Conservation (phyloP, 768 basidiomycete genomes). For the Pulveroboletus frians region DNA sequence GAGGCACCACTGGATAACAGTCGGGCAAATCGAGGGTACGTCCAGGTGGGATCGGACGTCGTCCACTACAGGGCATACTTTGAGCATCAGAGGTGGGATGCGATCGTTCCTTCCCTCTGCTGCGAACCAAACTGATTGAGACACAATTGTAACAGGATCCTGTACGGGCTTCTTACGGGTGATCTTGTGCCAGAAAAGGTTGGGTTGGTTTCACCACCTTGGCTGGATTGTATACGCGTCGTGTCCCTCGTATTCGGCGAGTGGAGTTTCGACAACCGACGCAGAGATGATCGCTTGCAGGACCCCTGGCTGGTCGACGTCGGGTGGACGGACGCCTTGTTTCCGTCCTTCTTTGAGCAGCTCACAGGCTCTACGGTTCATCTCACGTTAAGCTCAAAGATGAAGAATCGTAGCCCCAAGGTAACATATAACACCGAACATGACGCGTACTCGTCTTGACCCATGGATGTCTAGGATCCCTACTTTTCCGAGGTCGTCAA, state of each 20-base stretch:
- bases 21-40: constrained; percentile 38
- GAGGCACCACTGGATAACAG: constrained; percentile 33
- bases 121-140: background rate
- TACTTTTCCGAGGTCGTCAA: constrained; percentile 17
- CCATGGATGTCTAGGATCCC: constrained; percentile 6
- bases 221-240: constrained; percentile 30
- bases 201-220: constrained; percentile 27
- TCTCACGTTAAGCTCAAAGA: constrained; percentile 7
- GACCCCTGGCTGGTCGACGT: constrained; percentile 34
- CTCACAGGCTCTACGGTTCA: constrained; percentile 16
- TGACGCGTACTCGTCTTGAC: background rate
- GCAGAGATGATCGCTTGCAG: constrained; percentile 23
- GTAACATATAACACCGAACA: constrained; percentile 6
- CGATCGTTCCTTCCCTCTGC: background rate
- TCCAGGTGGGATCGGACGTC: constrained; percentile 14
- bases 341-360: constrained; percentile 24
- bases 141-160: constrained; percentile 16
- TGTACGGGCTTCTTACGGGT: constrained; percentile 30
- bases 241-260: constrained; percentile 35
- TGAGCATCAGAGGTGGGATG: constrained; percentile 40
- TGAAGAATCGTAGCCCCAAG: constrained; percentile 14
- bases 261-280: constrained; percentile 33
- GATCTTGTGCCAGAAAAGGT: constrained; percentile 28
- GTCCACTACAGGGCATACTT: constrained; percentile 36
- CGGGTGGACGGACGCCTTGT: constrained; percentile 39